Evolutionary conservation across 2,329 filamentous ascomycete species (phyloP).

Genomic region (Aureobasidium pullulans): DNA sequence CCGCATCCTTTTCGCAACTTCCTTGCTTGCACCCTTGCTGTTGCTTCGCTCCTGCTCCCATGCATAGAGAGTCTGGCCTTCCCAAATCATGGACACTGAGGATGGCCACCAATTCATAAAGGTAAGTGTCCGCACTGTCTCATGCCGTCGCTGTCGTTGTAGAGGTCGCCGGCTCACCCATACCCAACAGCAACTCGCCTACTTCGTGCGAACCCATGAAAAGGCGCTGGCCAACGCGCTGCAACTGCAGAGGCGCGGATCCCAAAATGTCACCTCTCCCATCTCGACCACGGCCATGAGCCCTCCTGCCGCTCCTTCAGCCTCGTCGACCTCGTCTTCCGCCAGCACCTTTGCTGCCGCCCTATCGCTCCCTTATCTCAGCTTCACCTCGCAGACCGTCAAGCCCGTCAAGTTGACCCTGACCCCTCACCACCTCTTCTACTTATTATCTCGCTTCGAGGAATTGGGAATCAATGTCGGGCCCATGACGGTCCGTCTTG

Average conservation of each 20-base stretch:
- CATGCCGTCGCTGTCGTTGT: neutral
- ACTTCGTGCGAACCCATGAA: conserved; percentile 94
- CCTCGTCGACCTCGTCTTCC: conserved; percentile 66
- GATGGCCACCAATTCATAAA: conserved; percentile 86
- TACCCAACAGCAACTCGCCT: conserved; percentile 72
- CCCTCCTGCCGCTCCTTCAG: conserved; percentile 51
- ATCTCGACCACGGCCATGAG: conserved; percentile 37
- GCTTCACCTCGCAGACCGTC: conserved; percentile 73
- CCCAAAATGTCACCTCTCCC: conserved; percentile 44
- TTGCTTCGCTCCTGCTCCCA: conserved; percentile 9
- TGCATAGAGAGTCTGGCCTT: conserved; percentile 7
- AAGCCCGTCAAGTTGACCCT: conserved; percentile 89
- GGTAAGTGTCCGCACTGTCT: conserved; percentile 41
- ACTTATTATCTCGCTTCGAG: conserved; percentile 89
- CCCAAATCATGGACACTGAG: conserved; percentile 66
- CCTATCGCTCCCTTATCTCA: conserved; percentile 77
- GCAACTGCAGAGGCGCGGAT: conserved; percentile 68
- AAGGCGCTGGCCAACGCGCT: conserved; percentile 94
- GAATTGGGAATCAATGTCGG: conserved; percentile 85
- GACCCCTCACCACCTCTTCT: conserved; percentile 94
- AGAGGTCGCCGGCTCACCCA: conserved; percentile 8
- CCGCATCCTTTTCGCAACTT: neutral
- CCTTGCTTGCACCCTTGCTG: conserved; percentile 8
- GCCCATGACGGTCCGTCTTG: conserved; percentile 90
- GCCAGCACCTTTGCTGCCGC: conserved; percentile 70